phyloP scores from a whole-genome alignment of 2,329 filamentous ascomycete species.

The Fusarium fujikuroi region DNA sequence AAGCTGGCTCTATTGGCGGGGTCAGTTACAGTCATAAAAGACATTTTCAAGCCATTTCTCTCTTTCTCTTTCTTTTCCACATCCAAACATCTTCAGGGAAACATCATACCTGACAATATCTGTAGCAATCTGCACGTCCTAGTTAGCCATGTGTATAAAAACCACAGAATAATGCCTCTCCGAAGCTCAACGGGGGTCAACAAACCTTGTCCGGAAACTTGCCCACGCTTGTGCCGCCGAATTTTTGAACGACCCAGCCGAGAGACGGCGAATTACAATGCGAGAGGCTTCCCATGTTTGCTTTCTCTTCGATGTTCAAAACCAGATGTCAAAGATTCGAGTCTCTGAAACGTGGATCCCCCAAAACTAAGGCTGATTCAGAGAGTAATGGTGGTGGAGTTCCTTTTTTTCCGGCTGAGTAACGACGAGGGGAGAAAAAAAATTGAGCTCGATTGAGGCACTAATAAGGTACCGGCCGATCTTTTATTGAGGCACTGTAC shows the following conservation, averaged over 20 bases:
- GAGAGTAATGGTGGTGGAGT: slow-evolving; percentile 20
- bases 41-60: slow-evolving; percentile 14
- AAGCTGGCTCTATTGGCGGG: slow-evolving; percentile 58
- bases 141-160: slow-evolving; percentile 13
- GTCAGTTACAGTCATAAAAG: slow-evolving; percentile 35
- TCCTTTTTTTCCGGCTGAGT: slow-evolving; percentile 41
- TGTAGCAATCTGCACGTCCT: slow-evolving; percentile 50
- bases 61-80: not conserved
- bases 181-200: slow-evolving; percentile 37
- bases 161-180: slow-evolving; percentile 8
- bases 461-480: slow-evolving; percentile 12
- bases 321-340: not conserved
- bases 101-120: slow-evolving; percentile 56
- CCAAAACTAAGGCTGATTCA: not conserved
- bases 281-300: slow-evolving; percentile 49
- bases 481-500: slow-evolving; percentile 11
- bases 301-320: not conserved
- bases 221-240: slow-evolving; percentile 93
- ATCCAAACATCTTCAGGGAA: not conserved
- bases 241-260: slow-evolving; percentile 92
- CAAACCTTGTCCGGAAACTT: slow-evolving; percentile 82
- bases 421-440: slow-evolving; percentile 32
- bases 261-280: slow-evolving; percentile 53
- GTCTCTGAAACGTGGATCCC: not conserved
- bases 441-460: slow-evolving; percentile 29